Evolutionary conservation across 148 eudicot genomes (phyloP).

Genomic region (Rhododendron vialii): DNA sequence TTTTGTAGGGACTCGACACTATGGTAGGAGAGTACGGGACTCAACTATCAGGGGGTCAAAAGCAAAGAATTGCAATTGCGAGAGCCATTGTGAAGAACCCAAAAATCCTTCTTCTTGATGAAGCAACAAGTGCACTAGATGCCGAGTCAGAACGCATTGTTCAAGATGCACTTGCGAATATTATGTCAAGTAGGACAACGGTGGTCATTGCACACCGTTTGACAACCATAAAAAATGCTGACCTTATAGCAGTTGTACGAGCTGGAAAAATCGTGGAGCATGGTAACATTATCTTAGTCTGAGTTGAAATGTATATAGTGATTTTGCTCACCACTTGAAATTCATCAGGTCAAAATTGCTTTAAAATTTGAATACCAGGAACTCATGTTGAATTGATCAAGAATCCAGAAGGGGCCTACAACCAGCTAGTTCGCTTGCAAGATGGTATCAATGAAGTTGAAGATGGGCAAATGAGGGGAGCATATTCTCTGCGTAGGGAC

Average conservation of each 20-base stretch:
- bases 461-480: constrained; percentile 14
- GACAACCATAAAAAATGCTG: constrained; percentile 76
- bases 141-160: constrained; percentile 83
- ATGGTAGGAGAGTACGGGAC: constrained; percentile 89
- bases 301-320: not conserved
- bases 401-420: constrained; percentile 65
- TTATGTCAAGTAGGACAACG: constrained; percentile 68
- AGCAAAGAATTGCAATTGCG: constrained; percentile 70
- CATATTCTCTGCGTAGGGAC: not conserved
- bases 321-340: not conserved
- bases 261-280: constrained; percentile 69
- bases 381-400: constrained; percentile 32
- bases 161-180: constrained; percentile 77
- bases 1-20: constrained; percentile 59
- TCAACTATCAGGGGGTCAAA: constrained; percentile 36
- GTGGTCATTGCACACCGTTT: constrained; percentile 78
- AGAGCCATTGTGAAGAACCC: constrained; percentile 78
- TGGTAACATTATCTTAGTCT: constrained; percentile 32
- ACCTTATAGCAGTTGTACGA: constrained; percentile 69
- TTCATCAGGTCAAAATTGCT: constrained; percentile 10
- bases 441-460: constrained; percentile 41
- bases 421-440: constrained; percentile 67
- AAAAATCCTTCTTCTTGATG: constrained; percentile 45
- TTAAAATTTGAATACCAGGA: constrained; percentile 9
- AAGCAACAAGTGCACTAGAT: constrained; percentile 61